Evolutionary conservation across 192 early-diverging fungal genomes (phyloP), one percentile per base, ranked within the genome.

Genomic region (Tieghemiomyces parasiticus): DNA sequence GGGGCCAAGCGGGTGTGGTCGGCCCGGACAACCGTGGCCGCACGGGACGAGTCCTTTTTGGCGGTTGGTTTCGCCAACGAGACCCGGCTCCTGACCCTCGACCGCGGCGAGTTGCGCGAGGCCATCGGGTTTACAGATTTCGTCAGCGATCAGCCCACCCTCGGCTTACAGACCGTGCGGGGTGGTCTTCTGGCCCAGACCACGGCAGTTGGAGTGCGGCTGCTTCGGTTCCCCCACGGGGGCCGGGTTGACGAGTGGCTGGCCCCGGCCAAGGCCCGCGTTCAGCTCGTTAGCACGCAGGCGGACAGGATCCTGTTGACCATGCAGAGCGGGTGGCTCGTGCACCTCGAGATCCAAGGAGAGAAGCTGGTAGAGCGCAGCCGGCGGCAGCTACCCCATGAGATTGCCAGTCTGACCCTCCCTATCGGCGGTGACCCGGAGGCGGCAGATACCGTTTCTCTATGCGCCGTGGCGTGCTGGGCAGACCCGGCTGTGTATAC

Each of bases 1-100:
- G 88, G 88, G n/a, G 63, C 92, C 12, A 74, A 75, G 58, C 77
- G 79, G 6, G 64, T 91, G 0, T 95, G 90, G 89, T 75, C 85
- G 29, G 62, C 90, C 20, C 65, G 67, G 2, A 59, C 78, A n/a
- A 58, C 59, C 0, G 67, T 73, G 20, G 74, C 50, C 14, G 61
- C 61, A 13, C 22, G 52, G 31, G 50, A 55, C 3, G 26, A 33
- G 30, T 13, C 33, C 26, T 56, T 63, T 50, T 62, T 64, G 24
- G 52, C 63, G 22, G 58, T 67, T 20, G 59, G 60, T 20, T 47
- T 61, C 29, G 25, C 22, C 25, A 26, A 2, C 26, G 29, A 45
- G 55, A 26, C 59, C 26, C 14, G 61, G 3, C 63, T 72, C 38
- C 47, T 59, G 30, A 62, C 62, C 13, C 65, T 71, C 12, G 61